Percentiles rank a stretch among this genome's conserved stretches.
phyloP scores from a whole-genome alignment of 2,329 filamentous ascomycete species.

The Thermothelomyces thermophilus region DNA sequence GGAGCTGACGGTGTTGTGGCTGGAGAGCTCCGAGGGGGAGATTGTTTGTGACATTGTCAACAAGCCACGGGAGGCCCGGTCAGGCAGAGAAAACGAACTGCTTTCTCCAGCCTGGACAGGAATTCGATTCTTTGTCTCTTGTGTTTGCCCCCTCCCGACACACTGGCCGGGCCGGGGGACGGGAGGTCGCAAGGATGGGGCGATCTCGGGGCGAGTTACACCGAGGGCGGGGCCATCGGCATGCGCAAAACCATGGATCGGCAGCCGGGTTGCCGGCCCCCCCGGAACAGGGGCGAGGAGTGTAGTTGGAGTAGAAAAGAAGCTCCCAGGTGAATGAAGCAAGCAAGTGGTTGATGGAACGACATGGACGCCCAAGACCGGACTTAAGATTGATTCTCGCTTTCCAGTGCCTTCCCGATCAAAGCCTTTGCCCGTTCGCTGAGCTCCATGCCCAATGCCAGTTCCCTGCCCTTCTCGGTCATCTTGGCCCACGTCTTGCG shows the following conservation, averaged over 20 bases:
- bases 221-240: too few relatives aligned
- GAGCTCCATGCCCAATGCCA: slow-evolving; percentile 61
- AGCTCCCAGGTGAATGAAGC: too few relatives aligned
- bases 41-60: slow-evolving; percentile 8
- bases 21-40: slow-evolving; percentile 9
- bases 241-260: too few relatives aligned
- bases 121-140: too few relatives aligned
- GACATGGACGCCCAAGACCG: background rate
- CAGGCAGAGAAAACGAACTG: background rate
- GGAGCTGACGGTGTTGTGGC: slow-evolving; percentile 10
- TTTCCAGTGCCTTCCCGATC: slow-evolving; percentile 26
- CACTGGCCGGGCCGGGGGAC: background rate
- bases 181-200: background rate
- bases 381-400: background rate
- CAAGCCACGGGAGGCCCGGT: background rate
- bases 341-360: too few relatives aligned
- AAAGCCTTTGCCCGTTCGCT: slow-evolving; percentile 55
- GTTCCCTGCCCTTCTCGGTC: slow-evolving; percentile 52
- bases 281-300: too few relatives aligned
- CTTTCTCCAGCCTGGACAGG: too few relatives aligned
- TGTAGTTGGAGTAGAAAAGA: too few relatives aligned
- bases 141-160: too few relatives aligned
- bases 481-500: slow-evolving; percentile 73
- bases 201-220: too few relatives aligned
- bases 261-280: background rate